phyloP scores from a whole-genome alignment of 768 basidiomycete species.

The Mycena polygramma region DNA sequence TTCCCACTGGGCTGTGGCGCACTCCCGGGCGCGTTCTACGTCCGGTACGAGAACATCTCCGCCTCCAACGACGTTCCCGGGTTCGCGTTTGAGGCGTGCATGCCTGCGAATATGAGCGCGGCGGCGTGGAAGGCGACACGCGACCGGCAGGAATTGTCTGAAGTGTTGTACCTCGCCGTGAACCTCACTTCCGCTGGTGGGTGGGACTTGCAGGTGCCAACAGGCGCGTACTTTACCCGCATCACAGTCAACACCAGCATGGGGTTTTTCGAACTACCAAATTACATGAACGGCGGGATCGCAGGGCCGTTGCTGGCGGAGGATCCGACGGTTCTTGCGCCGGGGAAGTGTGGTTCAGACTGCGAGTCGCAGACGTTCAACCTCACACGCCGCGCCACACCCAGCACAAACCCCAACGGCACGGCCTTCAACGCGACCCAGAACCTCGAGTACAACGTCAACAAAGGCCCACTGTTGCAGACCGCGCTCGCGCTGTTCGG shows the following conservation, averaged over 20 bases:
- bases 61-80: not conserved
- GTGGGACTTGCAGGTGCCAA: constrained; percentile 2
- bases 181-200: not conserved
- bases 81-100: constrained; percentile 11
- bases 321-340: constrained; percentile 3
- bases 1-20: constrained; percentile 23
- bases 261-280: constrained; percentile 2
- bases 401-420: constrained; percentile 8
- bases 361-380: constrained; percentile 3
- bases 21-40: constrained; percentile 8
- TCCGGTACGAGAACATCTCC: constrained; percentile 23
- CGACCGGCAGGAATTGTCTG: not conserved
- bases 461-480: constrained; percentile 2
- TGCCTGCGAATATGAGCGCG: constrained; percentile 5
- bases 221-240: constrained; percentile 5
- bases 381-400: constrained; percentile 1
- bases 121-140: constrained; percentile 7
- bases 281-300: constrained; percentile 6
- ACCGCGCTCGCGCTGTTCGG: constrained; percentile 4
- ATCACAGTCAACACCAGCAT: constrained; percentile 5
- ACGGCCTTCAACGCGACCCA: constrained; percentile 2
- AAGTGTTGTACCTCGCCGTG: constrained; percentile 1
- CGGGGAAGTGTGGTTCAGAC: constrained; percentile 6
- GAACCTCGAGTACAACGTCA: constrained; percentile 2
- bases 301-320: constrained; percentile 1